Base-by-base conservation (phyloP, 2,329 filamentous ascomycete species). In the Fusarium devonianum region DNA sequence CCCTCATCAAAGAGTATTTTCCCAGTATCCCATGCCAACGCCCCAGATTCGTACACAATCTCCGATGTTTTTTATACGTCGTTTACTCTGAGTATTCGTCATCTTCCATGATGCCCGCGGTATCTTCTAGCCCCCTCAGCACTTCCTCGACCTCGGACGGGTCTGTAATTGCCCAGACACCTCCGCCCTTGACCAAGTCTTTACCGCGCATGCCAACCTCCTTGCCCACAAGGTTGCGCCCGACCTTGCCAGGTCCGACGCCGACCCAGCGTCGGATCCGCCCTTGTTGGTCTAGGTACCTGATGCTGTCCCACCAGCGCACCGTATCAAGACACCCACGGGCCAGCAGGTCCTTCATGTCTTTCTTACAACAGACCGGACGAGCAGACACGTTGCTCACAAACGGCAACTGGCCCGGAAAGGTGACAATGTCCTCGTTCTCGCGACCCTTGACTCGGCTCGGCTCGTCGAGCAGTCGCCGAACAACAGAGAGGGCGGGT, bases 171-270 rank as follows among this genome's bases (percentile, higher is more conserved):
- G 88, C 92, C 92, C 92, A 96, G 0, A 97, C 92, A 2, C 93
- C 93, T 37, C 92, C 92, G 2, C 92, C 92, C 69, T 93, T 95
- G 37, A 93, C 83, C 12, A 82, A 76, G 45, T 94, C 90, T 65
- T 87, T 84, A 16, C 85, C 85, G 38, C 85, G 83, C 84, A 94
- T 92, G 8, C 92, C 92, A 3, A 97, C 92, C 73, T 97, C 93
- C 73, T 97, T 97, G 10, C 92, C 92, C 1, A 97, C 92, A 7
- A 97, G 78, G 69, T 97, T 97, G 48, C 92, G 81, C 1, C 93
- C 93, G 2, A 97, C 93, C 70, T 96, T 96, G 5, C 93, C 93
- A 0, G 93, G 93, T 1, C 93, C 93, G 55, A 97, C 90, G 32
- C 93, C 93, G 38, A 97, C 82, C 88, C 93, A 97, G 46, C 92